Percentiles rank a stretch among this genome's conserved stretches.
phyloP scores from a whole-genome alignment of 2,329 filamentous ascomycete species.

The Ceratocystis lukuohia region DNA sequence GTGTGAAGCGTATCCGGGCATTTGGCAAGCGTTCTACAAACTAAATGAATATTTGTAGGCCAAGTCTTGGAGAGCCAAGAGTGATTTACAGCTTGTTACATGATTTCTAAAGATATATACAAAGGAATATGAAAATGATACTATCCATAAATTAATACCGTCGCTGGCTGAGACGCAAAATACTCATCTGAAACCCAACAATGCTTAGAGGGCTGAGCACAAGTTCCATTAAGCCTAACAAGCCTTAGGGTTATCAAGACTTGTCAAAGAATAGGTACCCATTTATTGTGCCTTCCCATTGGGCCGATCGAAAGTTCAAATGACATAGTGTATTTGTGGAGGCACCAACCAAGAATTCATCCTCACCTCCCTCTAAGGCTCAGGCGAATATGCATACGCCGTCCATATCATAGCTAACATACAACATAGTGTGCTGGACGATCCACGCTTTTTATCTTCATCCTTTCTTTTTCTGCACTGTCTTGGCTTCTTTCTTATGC shows the following conservation, averaged over 20 bases:
- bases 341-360: slow-evolving; percentile 4
- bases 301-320: neutral
- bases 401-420: neutral
- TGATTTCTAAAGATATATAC: slow-evolving; percentile 3
- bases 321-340: neutral
- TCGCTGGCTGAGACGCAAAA: neutral
- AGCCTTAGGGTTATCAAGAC: neutral
- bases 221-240: neutral
- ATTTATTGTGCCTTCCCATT: neutral
- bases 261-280: neutral
- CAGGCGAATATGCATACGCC: slow-evolving; percentile 6
- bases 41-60: neutral
- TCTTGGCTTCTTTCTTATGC: neutral
- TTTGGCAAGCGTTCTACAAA: slow-evolving; percentile 27
- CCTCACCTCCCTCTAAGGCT: neutral
- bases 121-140: neutral
- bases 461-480: neutral
- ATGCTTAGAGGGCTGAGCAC: neutral
- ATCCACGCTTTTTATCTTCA: slow-evolving; percentile 3
- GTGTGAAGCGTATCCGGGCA: slow-evolving; percentile 74
- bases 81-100: neutral
- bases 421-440: too few relatives aligned
- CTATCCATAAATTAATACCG: neutral
- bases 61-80: neutral
- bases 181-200: neutral